Evolutionary conservation across 129 eudicot species (phyloP).

Genomic region (Mikania micrantha): DNA sequence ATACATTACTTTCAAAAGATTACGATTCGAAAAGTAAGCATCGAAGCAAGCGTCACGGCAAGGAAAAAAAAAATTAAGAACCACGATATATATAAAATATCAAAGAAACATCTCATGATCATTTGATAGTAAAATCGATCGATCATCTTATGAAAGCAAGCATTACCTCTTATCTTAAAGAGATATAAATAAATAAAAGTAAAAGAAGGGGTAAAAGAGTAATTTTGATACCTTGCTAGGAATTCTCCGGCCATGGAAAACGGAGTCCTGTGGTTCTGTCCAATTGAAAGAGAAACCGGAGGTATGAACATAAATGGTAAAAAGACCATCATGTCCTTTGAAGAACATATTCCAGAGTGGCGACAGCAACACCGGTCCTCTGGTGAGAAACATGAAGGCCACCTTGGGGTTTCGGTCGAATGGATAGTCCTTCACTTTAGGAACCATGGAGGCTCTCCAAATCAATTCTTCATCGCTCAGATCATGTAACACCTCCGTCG

Average conservation of each 20-base stretch:
- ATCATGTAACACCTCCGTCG: constrained; percentile 30
- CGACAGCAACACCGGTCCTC: constrained; percentile 47
- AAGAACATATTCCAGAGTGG: constrained; percentile 79
- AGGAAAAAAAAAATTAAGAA: too few relatives aligned
- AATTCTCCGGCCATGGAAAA: constrained; percentile 54
- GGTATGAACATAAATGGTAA: constrained; percentile 58
- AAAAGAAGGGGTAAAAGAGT: constrained; percentile 13
- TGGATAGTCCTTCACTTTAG: constrained; percentile 37
- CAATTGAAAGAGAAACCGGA: constrained; percentile 45
- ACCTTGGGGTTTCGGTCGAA: constrained; percentile 42
- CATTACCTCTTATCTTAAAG: too few relatives aligned
- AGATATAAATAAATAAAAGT: neutral
- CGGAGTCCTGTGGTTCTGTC: constrained; percentile 36
- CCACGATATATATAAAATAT: too few relatives aligned
- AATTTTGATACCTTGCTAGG: constrained; percentile 57
- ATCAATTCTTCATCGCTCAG: constrained; percentile 48
- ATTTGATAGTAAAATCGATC: too few relatives aligned
- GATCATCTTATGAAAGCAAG: too few relatives aligned
- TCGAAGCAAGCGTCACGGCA: too few relatives aligned
- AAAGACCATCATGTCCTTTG: constrained; percentile 57
- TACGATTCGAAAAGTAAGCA: too few relatives aligned
- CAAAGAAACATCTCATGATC: too few relatives aligned
- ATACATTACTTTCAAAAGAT: too few relatives aligned
- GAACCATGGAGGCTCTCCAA: constrained; percentile 66
- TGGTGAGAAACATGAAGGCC: constrained; percentile 73